phyloP scores from a whole-genome alignment of 208 protist species.

The Crithidia bombi region DNA sequence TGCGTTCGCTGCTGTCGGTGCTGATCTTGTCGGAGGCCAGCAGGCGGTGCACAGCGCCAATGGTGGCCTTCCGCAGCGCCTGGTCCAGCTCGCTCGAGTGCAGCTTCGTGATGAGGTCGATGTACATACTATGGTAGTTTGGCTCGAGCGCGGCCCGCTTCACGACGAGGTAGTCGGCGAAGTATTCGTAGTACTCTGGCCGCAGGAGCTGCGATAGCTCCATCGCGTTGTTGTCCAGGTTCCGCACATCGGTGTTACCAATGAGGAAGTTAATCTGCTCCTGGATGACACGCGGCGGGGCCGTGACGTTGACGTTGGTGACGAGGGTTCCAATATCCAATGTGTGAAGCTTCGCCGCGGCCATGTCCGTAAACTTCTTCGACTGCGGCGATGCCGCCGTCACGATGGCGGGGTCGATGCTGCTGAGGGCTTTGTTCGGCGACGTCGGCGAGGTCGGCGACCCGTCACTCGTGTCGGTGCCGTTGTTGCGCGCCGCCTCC shows the following conservation, averaged over 20 bases:
- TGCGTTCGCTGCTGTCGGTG: conserved; percentile 90
- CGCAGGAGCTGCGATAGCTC: conserved; percentile 83
- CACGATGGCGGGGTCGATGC: conserved; percentile 81
- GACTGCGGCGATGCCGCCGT: conserved; percentile 32
- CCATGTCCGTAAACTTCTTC: conserved; percentile 51
- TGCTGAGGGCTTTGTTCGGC: conserved; percentile 30
- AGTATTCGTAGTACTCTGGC: conserved; percentile 91
- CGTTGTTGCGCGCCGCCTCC: conserved; percentile 33
- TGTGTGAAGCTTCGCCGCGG: conserved; percentile 79
- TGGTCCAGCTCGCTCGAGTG: conserved; percentile 85
- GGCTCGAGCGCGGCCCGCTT: conserved; percentile 98
- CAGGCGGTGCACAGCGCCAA: conserved; percentile 86
- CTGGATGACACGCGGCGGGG: conserved; percentile 87
- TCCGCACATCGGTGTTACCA: conserved; percentile 89
- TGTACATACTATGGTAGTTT: conserved; percentile 97
- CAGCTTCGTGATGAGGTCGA: conserved; percentile 83
- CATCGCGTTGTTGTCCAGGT: conserved; percentile 79
- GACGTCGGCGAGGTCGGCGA: conserved; percentile 33
- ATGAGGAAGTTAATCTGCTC: conserved; percentile 94
- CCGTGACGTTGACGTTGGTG: conserved; percentile 69
- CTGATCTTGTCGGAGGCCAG: conserved; percentile 95
- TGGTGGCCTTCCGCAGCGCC: conserved; percentile 83
- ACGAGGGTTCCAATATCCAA: conserved; percentile 87
- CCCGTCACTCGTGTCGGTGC: conserved; percentile 22
- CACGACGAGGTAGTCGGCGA: conserved; percentile 97